A percentile compares a stretch with the other conserved stretches of the same genome.
Conservation (phyloP, 2,329 filamentous ascomycete genomes). For the Aspergillus quadrilineatus region DNA sequence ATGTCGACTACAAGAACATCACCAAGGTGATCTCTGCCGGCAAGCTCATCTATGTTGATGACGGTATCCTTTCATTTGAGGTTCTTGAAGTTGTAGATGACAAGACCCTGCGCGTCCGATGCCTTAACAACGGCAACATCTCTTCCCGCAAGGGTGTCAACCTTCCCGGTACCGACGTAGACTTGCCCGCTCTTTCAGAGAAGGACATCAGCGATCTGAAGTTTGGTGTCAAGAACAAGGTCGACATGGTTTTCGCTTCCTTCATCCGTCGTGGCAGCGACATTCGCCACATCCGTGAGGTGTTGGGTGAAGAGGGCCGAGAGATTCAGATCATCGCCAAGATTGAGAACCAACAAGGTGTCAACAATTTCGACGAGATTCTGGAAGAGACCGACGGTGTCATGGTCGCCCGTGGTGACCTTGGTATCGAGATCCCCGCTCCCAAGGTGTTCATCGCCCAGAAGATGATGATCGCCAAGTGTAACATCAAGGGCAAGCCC, state of each 20-base stretch:
- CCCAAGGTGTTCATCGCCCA: constrained; percentile 98
- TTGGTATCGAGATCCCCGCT: constrained; percentile 97
- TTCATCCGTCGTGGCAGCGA: constrained; percentile 96
- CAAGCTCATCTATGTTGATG: constrained; percentile 96
- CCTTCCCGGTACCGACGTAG: constrained; percentile 96
- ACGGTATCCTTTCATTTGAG: constrained; percentile 95
- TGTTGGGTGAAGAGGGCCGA: constrained; percentile 87
- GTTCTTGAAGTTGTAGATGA: constrained; percentile 85
- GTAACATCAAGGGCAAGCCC: constrained; percentile 98
- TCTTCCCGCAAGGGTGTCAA: constrained; percentile 99
- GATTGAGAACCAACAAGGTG: constrained; percentile 99
- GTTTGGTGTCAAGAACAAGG: constrained; percentile 97
- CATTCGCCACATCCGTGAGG: constrained; percentile 85
- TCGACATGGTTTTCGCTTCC: constrained; percentile 98
- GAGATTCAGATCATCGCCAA: constrained; percentile 99
- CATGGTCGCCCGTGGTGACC: constrained; percentile 98
- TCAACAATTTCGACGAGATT: constrained; percentile 99
- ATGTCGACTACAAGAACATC: constrained; percentile 99
- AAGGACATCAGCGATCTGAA: constrained; percentile 93
- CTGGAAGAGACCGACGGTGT: constrained; percentile 95
- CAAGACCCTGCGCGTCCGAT: constrained; percentile 80
- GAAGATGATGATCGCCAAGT: constrained; percentile 99
- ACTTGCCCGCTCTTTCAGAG: constrained; percentile 93
- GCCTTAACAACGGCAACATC: constrained; percentile 97
- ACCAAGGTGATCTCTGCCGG: constrained; percentile 93